Evolutionary conservation across 2,329 filamentous ascomycete genomes (phyloP), one percentile per base, ranked within the genome.

Genomic region (Neoascochyta sp.): DNA sequence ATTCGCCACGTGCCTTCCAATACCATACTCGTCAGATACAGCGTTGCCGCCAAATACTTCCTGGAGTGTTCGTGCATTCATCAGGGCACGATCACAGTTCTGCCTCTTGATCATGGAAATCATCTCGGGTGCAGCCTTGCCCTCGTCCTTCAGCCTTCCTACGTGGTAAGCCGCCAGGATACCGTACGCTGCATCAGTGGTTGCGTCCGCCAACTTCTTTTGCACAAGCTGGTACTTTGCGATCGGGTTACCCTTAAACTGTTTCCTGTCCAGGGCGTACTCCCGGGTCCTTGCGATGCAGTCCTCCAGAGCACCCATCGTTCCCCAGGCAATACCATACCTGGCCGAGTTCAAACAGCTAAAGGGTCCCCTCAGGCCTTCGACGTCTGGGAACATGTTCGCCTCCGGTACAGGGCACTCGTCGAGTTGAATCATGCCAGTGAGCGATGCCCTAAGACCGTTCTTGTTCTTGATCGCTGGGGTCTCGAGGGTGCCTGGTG

Each of bases 41-140:
- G 92, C 92, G 58, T 98, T 98, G 16, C 92, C 92, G 35, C 92
- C 92, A 67, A 98, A 95, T 13, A 98, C 78, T 69, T 98, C 92
- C 65, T 98, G 92, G 39, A 98, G 70, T 39, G 74, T 70, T 45
- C 92, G 75, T 12, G 88, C 80, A 46, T 90, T 88, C 16, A 76
- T 69, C 52, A 98, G 69, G 10, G 92, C 92, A 29, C 82, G 73
- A 65, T 98, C 92, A 64, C 92, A 98, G 66, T 98, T 98, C 69
- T 96, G 89, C 47, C 92, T 75, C 76, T 98, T 98, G 60, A 96
- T 81, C 86, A 98, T 82, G 7, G 76, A 80, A 54, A 98, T 94
- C 90, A 96, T 96, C 70, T 98, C 92, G 5, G 92, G 89, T 3
- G 83, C 81, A 14, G 77, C 80, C 64, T 87, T 86, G 43, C 89